A percentile compares a stretch with the other conserved stretches of the same genome.
Conservation (phyloP, 2,329 filamentous ascomycete species). For the Zymoseptoria ardabiliae region DNA sequence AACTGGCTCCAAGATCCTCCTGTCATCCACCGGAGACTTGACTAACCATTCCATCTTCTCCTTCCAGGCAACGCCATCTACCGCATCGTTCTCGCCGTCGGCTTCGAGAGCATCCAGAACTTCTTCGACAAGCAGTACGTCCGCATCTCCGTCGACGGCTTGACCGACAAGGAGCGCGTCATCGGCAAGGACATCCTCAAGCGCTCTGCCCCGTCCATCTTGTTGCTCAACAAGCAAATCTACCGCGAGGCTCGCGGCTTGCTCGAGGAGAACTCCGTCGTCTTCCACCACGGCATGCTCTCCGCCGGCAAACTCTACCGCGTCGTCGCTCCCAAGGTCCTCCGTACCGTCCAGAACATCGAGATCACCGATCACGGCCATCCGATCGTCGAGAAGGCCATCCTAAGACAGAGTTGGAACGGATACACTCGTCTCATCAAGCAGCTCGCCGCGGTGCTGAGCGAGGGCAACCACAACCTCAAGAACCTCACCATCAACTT, state of each 20-base stretch:
- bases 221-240: slow-evolving; percentile 31
- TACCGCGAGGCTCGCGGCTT: slow-evolving; percentile 24
- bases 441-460: slow-evolving; percentile 19
- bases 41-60: background rate
- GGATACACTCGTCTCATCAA: slow-evolving; percentile 23
- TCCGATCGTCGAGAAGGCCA: slow-evolving; percentile 53
- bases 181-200: slow-evolving; percentile 2
- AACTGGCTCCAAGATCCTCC: background rate
- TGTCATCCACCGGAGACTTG: background rate
- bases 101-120: slow-evolving; percentile 12
- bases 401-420: slow-evolving; percentile 16
- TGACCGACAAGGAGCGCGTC: background rate
- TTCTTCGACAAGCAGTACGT: slow-evolving; percentile 16
- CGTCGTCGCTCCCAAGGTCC: slow-evolving; percentile 16
- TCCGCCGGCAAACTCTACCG: slow-evolving; percentile 6
- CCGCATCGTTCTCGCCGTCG: slow-evolving; percentile 12
- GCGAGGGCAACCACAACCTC: slow-evolving; percentile 20
- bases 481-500: slow-evolving; percentile 24
- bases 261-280: slow-evolving; percentile 21
- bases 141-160: background rate
- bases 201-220: slow-evolving; percentile 22
- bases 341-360: slow-evolving; percentile 37
- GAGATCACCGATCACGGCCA: slow-evolving; percentile 78
- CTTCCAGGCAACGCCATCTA: slow-evolving; percentile 8
- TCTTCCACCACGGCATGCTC: slow-evolving; percentile 25